Percentiles rank a stretch among this genome's conserved stretches.
Conservation (phyloP, 805 yeast genomes). For the Lipomyces mesembrius region DNA sequence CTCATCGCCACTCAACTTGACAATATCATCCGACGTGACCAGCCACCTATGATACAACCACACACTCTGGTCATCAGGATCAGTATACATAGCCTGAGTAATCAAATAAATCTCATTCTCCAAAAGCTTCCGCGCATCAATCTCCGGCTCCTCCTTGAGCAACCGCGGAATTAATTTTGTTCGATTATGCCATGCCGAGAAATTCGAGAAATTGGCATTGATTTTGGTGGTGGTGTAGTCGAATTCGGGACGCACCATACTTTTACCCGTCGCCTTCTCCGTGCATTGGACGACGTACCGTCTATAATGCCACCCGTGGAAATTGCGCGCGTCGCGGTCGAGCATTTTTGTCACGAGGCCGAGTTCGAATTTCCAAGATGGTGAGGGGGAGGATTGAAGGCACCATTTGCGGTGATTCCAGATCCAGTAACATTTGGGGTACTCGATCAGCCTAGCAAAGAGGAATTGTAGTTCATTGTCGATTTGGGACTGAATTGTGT, state of each 20-base stretch:
- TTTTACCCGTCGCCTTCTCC: slow-evolving; percentile 42
- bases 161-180: slow-evolving; percentile 66
- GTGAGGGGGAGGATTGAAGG: slow-evolving; percentile 54
- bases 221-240: slow-evolving; percentile 78
- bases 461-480: slow-evolving; percentile 66
- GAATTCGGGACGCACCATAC: slow-evolving; percentile 59
- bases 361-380: slow-evolving; percentile 73
- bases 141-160: slow-evolving; percentile 43
- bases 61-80: slow-evolving; percentile 90
- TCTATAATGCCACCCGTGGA: slow-evolving; percentile 94
- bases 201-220: slow-evolving; percentile 83
- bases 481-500: slow-evolving; percentile 47
- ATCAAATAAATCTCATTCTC: slow-evolving; percentile 66
- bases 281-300: slow-evolving; percentile 61
- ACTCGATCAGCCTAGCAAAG: slow-evolving; percentile 60
- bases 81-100: slow-evolving; percentile 86
- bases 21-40: slow-evolving; percentile 47
- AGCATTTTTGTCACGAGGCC: slow-evolving; percentile 69
- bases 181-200: slow-evolving; percentile 95
- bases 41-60: slow-evolving; percentile 93
- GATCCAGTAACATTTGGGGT: slow-evolving; percentile 94
- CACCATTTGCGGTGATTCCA: slow-evolving; percentile 95
- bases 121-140: slow-evolving; percentile 36
- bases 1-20: slow-evolving; percentile 42
- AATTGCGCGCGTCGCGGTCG: slow-evolving; percentile 78